Base-by-base conservation (phyloP, 208 protist genomes). In the Leishmania tarentolae region DNA sequence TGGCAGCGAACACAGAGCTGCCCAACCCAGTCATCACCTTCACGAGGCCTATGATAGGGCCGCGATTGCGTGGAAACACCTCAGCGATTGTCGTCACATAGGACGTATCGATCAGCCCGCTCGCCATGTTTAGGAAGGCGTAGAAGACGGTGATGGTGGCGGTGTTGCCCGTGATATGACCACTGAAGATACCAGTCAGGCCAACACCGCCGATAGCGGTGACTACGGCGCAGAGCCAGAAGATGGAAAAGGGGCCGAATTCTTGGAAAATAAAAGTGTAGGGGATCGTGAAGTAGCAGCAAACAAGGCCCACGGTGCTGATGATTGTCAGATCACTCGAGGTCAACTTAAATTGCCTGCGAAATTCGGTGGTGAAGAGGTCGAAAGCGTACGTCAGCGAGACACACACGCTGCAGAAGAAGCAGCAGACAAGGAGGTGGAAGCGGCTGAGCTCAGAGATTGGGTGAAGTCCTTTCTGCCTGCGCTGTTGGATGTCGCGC, bases 21-120 rank as follows among this genome's bases (percentile, higher is more conserved):
- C 91, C 91, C 37, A 94, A 82, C n/a, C 89, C 83, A 5, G 91
- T 90, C 91, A 94, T 92, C 63, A 94, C 91, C 86, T 94, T 94
- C n/a, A 84, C 91, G 19, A 94, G 84, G 59, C 84, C 87, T 66
- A 94, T 82, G 47, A 92, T 87, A 8, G 88, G 90, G 71, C 90
- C 90, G 53, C 90, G 88, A 82, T 94, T 94, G 65, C 90, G 90
- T 35, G 90, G 90, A 71, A 94, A 94, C 0, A 90, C 70, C 76
- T 94, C 90, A 76, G 87, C 82, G 40, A 94, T 74, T 9, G 86
- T 90, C 47, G 87, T 84, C 80, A 94, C 85, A 73, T 91, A 92
- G 37, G 76, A 83, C 47, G 80, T 85, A 75, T 92, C 88, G 19
- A 91, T 74, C 44, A 94, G 78, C 42, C 90, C 90, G 63, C 88